Percentiles rank a stretch among this genome's conserved stretches.
Evolutionary conservation across 495 filamentous ascomycete species (phyloP).

Genomic region (Ascodesmis nigricans): DNA sequence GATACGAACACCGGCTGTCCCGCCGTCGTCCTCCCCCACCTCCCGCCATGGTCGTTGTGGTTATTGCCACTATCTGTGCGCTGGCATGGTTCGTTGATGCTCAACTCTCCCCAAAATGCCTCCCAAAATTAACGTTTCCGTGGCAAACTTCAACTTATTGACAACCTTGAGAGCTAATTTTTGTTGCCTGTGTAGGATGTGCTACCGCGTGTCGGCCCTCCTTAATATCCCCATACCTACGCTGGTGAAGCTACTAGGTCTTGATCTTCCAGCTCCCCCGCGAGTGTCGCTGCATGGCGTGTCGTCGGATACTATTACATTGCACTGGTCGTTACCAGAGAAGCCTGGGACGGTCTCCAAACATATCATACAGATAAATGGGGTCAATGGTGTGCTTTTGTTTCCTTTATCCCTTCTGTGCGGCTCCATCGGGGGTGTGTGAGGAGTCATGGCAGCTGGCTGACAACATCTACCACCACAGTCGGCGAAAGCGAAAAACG

Average conservation of each 20-base stretch:
- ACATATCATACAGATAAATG: constrained; percentile 82
- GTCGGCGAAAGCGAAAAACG: constrained; percentile 64
- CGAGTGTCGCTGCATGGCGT: constrained; percentile 84
- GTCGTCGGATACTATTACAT: constrained; percentile 60
- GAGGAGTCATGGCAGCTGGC: background rate
- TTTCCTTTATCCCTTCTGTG: background rate
- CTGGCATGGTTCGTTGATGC: constrained; percentile 15
- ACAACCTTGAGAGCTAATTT: background rate
- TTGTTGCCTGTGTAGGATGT: constrained; percentile 34
- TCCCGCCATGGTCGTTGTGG: constrained; percentile 14
- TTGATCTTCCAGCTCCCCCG: constrained; percentile 78
- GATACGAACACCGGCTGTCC: too few relatives aligned
- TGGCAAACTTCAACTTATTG: background rate
- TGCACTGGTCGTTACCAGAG: constrained; percentile 73
- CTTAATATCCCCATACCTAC: constrained; percentile 75
- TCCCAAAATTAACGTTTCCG: background rate
- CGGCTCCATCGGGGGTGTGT: too few relatives aligned
- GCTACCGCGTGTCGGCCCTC: constrained; percentile 62
- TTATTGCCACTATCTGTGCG: constrained; percentile 18
- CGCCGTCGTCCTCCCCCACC: too few relatives aligned
- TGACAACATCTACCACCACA: constrained; percentile 23
- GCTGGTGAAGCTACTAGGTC: constrained; percentile 68
- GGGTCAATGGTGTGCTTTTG: constrained; percentile 51
- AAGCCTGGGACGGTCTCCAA: constrained; percentile 58
- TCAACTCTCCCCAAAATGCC: background rate